phyloP scores from a whole-genome alignment of 768 basidiomycete species.

The Termitomyces sp. region DNA sequence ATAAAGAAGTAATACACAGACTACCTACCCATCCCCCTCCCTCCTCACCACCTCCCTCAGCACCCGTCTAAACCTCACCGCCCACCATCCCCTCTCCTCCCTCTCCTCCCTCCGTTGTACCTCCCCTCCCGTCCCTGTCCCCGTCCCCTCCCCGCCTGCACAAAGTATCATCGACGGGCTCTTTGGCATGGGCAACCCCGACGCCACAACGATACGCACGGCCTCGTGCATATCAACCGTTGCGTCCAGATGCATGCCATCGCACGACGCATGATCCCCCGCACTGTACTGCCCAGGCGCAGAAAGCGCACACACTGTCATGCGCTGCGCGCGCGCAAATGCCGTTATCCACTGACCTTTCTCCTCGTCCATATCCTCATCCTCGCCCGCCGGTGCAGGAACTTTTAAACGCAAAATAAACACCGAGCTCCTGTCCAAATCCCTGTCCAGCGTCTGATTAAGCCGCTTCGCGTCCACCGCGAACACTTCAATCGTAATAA shows the following conservation, averaged over 20 bases:
- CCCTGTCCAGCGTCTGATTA: constrained; percentile 25
- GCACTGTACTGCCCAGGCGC: constrained; percentile 18
- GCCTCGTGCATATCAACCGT: constrained; percentile 26
- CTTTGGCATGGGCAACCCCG: constrained; percentile 58
- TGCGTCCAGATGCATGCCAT: constrained; percentile 16
- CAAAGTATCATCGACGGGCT: constrained; percentile 50
- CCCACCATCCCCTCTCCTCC: neutral
- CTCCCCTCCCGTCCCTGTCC: constrained; percentile 14
- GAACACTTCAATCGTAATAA: constrained; percentile 45
- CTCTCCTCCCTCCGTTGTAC: neutral
- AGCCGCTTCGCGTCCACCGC: constrained; percentile 37
- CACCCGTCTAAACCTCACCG: neutral
- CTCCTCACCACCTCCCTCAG: neutral
- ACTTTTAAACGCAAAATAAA: constrained; percentile 28
- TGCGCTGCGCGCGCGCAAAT: constrained; percentile 45
- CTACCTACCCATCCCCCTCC: neutral
- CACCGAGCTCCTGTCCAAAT: constrained; percentile 23
- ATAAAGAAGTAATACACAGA: constrained; percentile 68
- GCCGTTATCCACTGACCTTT: constrained; percentile 41
- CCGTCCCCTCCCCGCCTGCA: neutral
- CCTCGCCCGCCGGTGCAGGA: constrained; percentile 6
- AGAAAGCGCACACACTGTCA: constrained; percentile 35
- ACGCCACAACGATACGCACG: constrained; percentile 31
- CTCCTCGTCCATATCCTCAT: neutral
- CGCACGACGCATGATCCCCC: neutral